Base-by-base conservation (phyloP, 1,284 basidiomycete species). In the Porogramme epimiltina region DNA sequence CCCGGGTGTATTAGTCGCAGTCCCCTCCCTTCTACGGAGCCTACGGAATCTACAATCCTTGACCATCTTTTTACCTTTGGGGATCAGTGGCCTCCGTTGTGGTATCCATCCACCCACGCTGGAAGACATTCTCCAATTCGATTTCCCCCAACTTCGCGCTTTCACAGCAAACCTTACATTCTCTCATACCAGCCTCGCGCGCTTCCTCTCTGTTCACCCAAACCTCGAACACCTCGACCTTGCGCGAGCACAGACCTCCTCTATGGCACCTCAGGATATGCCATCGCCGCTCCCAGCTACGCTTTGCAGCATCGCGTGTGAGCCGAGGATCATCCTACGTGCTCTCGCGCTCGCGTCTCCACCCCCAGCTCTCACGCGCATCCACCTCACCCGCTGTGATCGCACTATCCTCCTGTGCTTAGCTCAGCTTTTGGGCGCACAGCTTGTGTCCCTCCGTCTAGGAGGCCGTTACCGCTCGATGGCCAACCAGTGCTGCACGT, bases 401-500 rank as follows among this genome's bases (percentile, higher is more conserved):
- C 33, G 20, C 18, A 23, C 11, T 13, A 16, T 23, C 9, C 38
- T 49, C 3, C 16, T n/a, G 1, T 28, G 13, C 10, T 6, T 39
- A 19, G 24, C 41, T 0, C 11, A 19, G 26, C 10, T 18, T 10
- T 20, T 49, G 1, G 37, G 52, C 3, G 5, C 31, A 10, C 43
- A 23, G 9, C 47, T 53, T 2, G 47, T 53, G 15, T 49, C 42
- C 25, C 43, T 49, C n/a, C 47, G 47, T 20, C 25, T 49, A 16
- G 38, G 47, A 33, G 8, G 23, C 16, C 37, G 31, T 5, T 34
- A n/a, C 22, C 16, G 4, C 20, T 13, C 8, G 22, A n/a, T n/a
- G n/a, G 11, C 39, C 26, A 36, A 13, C 33, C 40, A 4, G 28
- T 26, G 8, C 8, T 31, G 28, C 42, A 34, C 36, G 9, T 16